These are phyloP conservation scores for Maudiozyma serrabonitensis DNA, from an alignment of 805 yeast species.

Conservation along the genomic window DNA sequence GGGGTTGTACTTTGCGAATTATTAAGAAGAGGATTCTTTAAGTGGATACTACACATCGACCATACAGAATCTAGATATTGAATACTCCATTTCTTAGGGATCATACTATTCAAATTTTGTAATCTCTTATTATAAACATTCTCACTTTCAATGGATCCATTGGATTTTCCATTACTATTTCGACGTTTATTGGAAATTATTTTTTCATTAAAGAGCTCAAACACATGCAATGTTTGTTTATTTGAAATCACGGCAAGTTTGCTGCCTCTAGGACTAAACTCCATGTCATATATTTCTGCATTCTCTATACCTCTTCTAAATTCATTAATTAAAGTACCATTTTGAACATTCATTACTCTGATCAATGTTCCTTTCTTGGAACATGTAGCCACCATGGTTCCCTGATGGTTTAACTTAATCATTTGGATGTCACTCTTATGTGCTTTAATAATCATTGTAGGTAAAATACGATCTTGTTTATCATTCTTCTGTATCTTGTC, in stretches of 20 bases:
- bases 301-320: slow-evolving; percentile 85
- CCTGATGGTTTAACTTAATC: slow-evolving; percentile 61
- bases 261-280: slow-evolving; percentile 67
- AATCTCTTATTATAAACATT: slow-evolving; percentile 37
- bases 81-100: slow-evolving; percentile 49
- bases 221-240: slow-evolving; percentile 82
- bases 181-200: neutral
- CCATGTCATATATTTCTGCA: slow-evolving; percentile 74
- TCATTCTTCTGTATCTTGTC: slow-evolving; percentile 7
- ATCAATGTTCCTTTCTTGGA: slow-evolving; percentile 85
- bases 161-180: neutral
- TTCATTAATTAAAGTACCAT: slow-evolving; percentile 63
- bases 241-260: slow-evolving; percentile 80
- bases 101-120: slow-evolving; percentile 51
- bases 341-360: slow-evolving; percentile 58
- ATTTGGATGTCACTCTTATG: slow-evolving; percentile 71
- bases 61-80: slow-evolving; percentile 75
- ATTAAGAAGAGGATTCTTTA: slow-evolving; percentile 21
- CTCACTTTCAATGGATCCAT: neutral
- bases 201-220: slow-evolving; percentile 31
- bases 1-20: neutral
- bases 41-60: slow-evolving; percentile 72
- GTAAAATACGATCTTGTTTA: slow-evolving; percentile 13
- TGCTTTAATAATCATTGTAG: slow-evolving; percentile 56
- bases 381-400: slow-evolving; percentile 77